Conservation (phyloP, 495 filamentous ascomycete species). For the Niebla homalea region DNA sequence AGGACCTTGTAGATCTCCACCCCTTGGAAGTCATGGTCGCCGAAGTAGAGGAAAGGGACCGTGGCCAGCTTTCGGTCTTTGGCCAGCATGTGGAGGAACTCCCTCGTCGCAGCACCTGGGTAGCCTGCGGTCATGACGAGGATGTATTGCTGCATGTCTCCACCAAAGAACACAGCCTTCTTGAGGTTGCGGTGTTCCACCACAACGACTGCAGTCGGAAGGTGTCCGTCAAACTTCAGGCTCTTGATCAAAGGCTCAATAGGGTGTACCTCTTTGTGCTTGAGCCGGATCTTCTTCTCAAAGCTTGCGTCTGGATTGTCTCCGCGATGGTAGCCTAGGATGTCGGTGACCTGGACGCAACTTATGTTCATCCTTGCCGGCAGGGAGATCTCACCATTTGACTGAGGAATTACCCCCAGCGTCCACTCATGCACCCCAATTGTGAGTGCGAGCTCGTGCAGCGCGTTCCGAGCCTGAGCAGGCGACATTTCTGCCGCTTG, state of each 20-base stretch:
- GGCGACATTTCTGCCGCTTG: background rate
- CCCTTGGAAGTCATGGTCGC: conserved; percentile 8
- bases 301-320: background rate
- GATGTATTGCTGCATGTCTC: background rate
- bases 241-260: background rate
- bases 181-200: conserved; percentile 7
- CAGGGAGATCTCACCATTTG: background rate
- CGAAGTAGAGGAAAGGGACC: conserved; percentile 3
- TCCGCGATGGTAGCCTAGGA: background rate
- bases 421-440: conserved; percentile 6
- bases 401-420: conserved; percentile 4
- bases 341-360: background rate
- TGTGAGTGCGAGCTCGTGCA: conserved; percentile 5
- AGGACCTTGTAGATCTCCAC: conserved; percentile 2
- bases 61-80: background rate
- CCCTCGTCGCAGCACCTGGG: conserved; percentile 4
- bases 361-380: background rate
- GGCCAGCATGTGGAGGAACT: conserved; percentile 6
- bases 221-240: background rate
- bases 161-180: background rate
- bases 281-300: background rate
- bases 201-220: background rate
- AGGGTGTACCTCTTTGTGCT: background rate
- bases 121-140: conserved; percentile 4
- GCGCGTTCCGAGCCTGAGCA: background rate